Evolutionary conservation across 2,329 filamentous ascomycete genomes (phyloP).

Genomic region (Alternaria infectoria): DNA sequence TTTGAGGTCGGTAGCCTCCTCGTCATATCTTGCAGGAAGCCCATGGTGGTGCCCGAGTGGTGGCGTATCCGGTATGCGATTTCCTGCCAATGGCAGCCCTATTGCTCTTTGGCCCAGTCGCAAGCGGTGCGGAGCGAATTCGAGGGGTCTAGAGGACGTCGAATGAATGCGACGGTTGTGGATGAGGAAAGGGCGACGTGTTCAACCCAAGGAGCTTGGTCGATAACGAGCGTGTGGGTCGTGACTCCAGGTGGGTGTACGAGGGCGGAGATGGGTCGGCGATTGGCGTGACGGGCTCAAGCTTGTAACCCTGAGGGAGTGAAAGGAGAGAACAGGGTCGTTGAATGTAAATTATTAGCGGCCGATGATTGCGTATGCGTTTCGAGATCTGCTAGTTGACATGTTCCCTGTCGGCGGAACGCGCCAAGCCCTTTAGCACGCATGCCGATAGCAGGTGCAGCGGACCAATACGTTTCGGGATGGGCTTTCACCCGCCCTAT

Average conservation of each 20-base stretch:
- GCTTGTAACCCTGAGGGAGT: neutral
- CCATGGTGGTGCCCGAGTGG: slow-evolving; percentile 17
- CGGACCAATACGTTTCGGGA: slow-evolving; percentile 10
- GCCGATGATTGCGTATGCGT: slow-evolving; percentile 30
- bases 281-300: slow-evolving; percentile 3
- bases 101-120: slow-evolving; percentile 19
- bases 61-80: slow-evolving; percentile 11
- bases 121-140: slow-evolving; percentile 1
- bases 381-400: slow-evolving; percentile 21
- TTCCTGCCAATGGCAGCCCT: slow-evolving; percentile 22
- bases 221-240: slow-evolving; percentile 31
- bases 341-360: slow-evolving; percentile 16
- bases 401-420: slow-evolving; percentile 19
- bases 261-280: slow-evolving; percentile 6
- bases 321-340: slow-evolving; percentile 13
- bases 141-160: neutral
- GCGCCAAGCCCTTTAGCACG: slow-evolving; percentile 17
- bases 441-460: slow-evolving; percentile 14
- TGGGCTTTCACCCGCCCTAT: neutral
- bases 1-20: slow-evolving; percentile 55
- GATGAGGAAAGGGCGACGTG: slow-evolving; percentile 21
- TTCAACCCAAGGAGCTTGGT: slow-evolving; percentile 19
- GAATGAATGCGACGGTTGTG: slow-evolving; percentile 1
- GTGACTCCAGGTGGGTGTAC: slow-evolving; percentile 16
- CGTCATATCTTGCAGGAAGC: slow-evolving; percentile 43